These are phyloP conservation scores for Adansonia madagascariensis DNA, from an alignment of 441 rosid species.

Conservation along the genomic window DNA sequence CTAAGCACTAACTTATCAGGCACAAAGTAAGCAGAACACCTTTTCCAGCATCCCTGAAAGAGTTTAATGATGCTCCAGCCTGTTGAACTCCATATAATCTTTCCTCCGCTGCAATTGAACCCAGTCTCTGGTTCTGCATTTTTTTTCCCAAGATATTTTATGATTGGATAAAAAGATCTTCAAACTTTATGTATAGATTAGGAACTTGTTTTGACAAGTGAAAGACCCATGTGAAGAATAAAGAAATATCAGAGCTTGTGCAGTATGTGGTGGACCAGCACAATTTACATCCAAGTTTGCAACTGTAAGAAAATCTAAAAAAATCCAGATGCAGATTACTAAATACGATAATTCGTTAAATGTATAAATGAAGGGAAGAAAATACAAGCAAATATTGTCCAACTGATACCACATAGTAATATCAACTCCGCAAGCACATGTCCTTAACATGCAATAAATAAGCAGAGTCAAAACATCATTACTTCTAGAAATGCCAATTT, in stretches of 20 bases:
- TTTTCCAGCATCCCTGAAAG: constrained; percentile 40
- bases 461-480: neutral
- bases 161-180: constrained; percentile 8
- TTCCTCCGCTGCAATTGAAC: constrained; percentile 30
- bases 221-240: neutral
- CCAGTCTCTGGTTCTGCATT: constrained; percentile 48
- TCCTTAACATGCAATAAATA: neutral
- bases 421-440: neutral
- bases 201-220: neutral
- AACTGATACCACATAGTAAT: neutral
- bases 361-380: neutral
- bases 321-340: neutral
- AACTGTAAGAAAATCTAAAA: neutral
- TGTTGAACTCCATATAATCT: constrained; percentile 33
- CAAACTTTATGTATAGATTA: neutral
- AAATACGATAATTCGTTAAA: neutral
- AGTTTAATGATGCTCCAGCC: constrained; percentile 30
- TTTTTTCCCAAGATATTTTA: constrained; percentile 18
- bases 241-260: constrained; percentile 11
- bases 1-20: constrained; percentile 25
- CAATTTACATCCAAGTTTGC: constrained; percentile 10
- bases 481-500: neutral
- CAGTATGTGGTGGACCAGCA: neutral
- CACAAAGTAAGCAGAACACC: constrained; percentile 38
- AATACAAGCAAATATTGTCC: neutral